phyloP scores from a whole-genome alignment of 2,329 filamentous ascomycete genomes.

The Hymenoscyphus repandus region DNA sequence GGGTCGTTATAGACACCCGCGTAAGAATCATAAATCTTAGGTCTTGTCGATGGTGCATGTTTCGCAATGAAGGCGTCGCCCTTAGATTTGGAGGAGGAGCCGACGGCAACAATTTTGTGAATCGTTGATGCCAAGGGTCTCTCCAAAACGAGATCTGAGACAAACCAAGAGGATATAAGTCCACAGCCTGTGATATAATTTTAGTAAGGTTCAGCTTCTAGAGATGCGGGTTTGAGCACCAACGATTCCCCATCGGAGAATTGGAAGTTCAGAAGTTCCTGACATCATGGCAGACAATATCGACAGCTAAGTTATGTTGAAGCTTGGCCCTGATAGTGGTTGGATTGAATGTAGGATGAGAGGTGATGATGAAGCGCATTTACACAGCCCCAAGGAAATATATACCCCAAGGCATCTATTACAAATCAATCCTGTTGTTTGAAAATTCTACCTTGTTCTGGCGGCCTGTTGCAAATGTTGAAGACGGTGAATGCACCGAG shows the following conservation, averaged over 20 bases:
- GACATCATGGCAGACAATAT: too few relatives aligned
- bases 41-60: slow-evolving; percentile 27
- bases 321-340: too few relatives aligned
- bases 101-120: slow-evolving; percentile 40
- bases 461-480: too few relatives aligned
- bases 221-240: background rate
- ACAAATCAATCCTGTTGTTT: too few relatives aligned
- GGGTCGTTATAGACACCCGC: slow-evolving; percentile 32
- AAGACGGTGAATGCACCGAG: too few relatives aligned
- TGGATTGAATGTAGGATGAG: too few relatives aligned
- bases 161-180: slow-evolving; percentile 42
- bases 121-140: slow-evolving; percentile 34
- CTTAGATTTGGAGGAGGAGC: slow-evolving; percentile 37
- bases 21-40: slow-evolving; percentile 20
- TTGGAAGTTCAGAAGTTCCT: background rate
- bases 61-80: slow-evolving; percentile 30
- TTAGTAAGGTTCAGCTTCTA: background rate
- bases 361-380: too few relatives aligned
- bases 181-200: slow-evolving; percentile 32
- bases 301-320: too few relatives aligned
- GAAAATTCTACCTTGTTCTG: too few relatives aligned
- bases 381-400: too few relatives aligned
- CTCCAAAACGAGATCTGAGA: slow-evolving; percentile 36
- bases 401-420: too few relatives aligned
- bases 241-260: background rate